These are phyloP conservation scores for Erodium trifolium DNA, from an alignment of 441 rosid species.

Conservation along the genomic window DNA sequence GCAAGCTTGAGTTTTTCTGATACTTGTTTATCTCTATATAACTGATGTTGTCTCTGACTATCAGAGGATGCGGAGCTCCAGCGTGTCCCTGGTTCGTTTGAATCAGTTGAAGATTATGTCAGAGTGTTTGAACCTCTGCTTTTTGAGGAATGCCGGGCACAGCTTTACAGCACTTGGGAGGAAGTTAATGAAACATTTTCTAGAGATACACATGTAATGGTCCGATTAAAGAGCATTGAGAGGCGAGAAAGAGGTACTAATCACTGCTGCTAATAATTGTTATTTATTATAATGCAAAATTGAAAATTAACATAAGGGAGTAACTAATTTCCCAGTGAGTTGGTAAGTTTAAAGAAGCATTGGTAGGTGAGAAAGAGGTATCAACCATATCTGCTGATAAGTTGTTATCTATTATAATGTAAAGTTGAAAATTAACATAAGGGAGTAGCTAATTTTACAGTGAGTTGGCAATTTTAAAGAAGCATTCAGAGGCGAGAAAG, in stretches of 20 bases:
- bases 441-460: no score
- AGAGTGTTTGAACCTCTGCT: slow-evolving; percentile 96
- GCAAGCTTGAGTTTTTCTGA: background rate
- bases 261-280: background rate
- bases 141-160: slow-evolving; percentile 98
- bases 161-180: slow-evolving; percentile 92
- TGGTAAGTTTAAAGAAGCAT: background rate
- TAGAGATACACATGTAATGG: slow-evolving; percentile 52
- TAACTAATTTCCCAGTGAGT: background rate
- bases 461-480: no score
- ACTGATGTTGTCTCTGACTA: slow-evolving; percentile 16
- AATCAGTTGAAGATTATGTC: slow-evolving; percentile 80
- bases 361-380: no score
- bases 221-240: slow-evolving; percentile 65
- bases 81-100: slow-evolving; percentile 85
- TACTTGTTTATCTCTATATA: background rate
- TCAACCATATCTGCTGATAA: no score
- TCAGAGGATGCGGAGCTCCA: slow-evolving; percentile 87
- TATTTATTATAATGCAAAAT: background rate
- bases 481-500: no score
- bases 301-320: background rate
- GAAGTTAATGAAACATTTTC: slow-evolving; percentile 62
- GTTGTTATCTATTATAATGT: background rate
- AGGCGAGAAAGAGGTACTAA: slow-evolving; percentile 81
- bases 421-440: background rate